A percentile compares a stretch with the other conserved stretches of the same genome.
phyloP scores from a whole-genome alignment of 805 yeast species.

The Ogataea neopini region DNA sequence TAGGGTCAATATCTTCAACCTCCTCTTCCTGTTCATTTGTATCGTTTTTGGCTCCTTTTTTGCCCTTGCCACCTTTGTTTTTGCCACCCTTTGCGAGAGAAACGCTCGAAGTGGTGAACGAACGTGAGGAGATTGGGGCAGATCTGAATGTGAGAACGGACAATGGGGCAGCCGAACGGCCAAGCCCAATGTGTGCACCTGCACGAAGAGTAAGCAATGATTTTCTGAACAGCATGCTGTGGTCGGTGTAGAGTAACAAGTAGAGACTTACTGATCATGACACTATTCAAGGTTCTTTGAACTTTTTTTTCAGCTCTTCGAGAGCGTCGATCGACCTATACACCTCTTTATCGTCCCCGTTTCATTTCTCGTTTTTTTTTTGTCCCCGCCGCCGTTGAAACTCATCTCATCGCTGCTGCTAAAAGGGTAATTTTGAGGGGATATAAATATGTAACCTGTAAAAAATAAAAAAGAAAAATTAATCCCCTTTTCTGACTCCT shows the following conservation, averaged over 20 bases:
- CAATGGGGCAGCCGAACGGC: background rate
- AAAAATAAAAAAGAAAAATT: background rate
- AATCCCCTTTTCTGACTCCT: background rate
- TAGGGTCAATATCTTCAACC: constrained; percentile 32
- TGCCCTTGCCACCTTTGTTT: constrained; percentile 16
- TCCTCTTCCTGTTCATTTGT: constrained; percentile 15
- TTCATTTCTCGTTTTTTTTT: no score
- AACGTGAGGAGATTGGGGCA: background rate
- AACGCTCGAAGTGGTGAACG: background rate
- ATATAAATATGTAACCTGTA: background rate
- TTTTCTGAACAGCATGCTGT: constrained; percentile 1
- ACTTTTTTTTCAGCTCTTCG: background rate
- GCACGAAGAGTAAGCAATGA: background rate
- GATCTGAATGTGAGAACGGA: background rate
- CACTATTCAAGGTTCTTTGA: no score
- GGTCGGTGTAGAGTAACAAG: background rate
- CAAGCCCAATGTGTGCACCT: background rate
- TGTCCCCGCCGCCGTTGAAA: no score
- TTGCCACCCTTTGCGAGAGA: constrained; percentile 11
- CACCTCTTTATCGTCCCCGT: background rate
- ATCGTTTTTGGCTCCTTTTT: constrained; percentile 10
- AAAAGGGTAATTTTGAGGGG: background rate
- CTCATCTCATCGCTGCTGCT: background rate
- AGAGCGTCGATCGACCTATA: constrained; percentile 2
- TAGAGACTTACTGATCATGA: no score